Conservation (phyloP, 2,329 filamentous ascomycete genomes). For the Penicillium sp. region DNA sequence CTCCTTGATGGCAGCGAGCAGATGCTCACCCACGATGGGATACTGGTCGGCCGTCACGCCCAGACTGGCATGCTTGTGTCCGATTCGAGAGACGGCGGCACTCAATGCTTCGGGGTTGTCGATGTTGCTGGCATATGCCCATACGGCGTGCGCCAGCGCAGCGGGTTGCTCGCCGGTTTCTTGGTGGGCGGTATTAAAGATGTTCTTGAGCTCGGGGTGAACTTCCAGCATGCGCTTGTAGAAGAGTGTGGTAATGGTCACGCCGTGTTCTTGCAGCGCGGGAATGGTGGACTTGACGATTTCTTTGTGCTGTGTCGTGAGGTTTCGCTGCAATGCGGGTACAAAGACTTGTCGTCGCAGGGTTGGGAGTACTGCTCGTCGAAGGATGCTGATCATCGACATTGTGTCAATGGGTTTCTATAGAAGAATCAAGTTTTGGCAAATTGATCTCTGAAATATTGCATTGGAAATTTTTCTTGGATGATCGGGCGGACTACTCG, state of each 20-base stretch:
- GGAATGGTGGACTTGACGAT: constrained; percentile 69
- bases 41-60: constrained; percentile 69
- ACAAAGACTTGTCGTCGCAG: not conserved
- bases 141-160: constrained; percentile 69
- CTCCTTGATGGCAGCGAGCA: constrained; percentile 66
- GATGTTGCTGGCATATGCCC: constrained; percentile 70
- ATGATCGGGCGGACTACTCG: not conserved
- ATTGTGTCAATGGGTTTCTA: not conserved
- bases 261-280: constrained; percentile 64
- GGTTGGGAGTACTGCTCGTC: not conserved
- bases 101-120: constrained; percentile 63
- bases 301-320: constrained; percentile 62
- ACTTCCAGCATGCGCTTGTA: constrained; percentile 65
- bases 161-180: constrained; percentile 65
- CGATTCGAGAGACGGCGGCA: constrained; percentile 65
- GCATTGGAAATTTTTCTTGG: not conserved
- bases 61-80: constrained; percentile 71
- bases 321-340: constrained; percentile 27
- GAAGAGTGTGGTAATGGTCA: constrained; percentile 66
- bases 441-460: not conserved
- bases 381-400: not conserved
- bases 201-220: constrained; percentile 64
- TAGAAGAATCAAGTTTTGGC: not conserved
- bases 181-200: constrained; percentile 73
- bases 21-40: constrained; percentile 65